These are phyloP conservation scores for Kockovaella imperatae DNA, from an alignment of 768 basidiomycete genomes.

Conservation along the genomic window DNA sequence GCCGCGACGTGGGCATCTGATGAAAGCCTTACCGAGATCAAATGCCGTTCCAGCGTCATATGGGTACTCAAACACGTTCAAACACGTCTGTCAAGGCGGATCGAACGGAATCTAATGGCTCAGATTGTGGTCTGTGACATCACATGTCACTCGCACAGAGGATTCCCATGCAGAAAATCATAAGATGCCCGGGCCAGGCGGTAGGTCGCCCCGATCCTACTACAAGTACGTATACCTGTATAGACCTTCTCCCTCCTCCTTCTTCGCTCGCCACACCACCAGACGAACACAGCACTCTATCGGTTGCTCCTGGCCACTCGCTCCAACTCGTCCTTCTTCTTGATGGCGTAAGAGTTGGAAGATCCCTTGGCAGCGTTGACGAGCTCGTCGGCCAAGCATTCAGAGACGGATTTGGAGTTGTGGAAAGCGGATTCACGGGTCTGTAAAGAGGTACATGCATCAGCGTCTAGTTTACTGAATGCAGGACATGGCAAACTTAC, in stretches of 20 bases:
- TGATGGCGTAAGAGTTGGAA: slow-evolving; percentile 99
- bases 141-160: no score
- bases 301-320: slow-evolving; percentile 99
- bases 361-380: slow-evolving; percentile 99
- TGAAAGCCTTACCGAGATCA: no score
- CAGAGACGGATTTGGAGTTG: slow-evolving; percentile 98
- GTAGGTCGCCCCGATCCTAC: slow-evolving; percentile 1
- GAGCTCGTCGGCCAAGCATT: slow-evolving; percentile 97
- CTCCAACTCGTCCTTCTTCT: slow-evolving; percentile 99
- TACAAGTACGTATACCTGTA: not conserved
- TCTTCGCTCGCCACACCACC: not conserved
- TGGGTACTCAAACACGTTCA: no score
- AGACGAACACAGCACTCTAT: slow-evolving; percentile 52
- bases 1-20: no score
- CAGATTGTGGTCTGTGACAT: no score
- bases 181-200: slow-evolving; percentile 1
- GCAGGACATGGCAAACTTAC: slow-evolving; percentile 52
- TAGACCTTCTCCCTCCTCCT: not conserved
- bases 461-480: not conserved
- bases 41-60: no score
- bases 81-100: no score
- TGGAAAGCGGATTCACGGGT: slow-evolving; percentile 99
- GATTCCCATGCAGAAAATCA: slow-evolving; percentile 4
- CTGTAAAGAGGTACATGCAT: slow-evolving; percentile 50
- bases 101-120: no score